Conservation (phyloP, 352 stramenopile genomes). For the Thalassiosira livingstoniorum region DNA sequence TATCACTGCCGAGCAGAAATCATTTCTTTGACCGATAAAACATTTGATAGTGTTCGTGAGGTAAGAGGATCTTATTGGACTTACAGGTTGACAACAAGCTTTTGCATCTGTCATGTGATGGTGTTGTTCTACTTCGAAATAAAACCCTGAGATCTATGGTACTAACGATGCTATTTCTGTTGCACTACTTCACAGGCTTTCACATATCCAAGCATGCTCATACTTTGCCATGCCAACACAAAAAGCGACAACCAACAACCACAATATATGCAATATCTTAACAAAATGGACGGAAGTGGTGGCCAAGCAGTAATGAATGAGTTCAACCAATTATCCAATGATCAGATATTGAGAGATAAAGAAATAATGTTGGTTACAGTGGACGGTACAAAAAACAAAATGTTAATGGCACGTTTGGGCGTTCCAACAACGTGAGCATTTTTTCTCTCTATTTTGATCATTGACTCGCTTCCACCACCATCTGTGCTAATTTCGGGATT, state of each 20-base stretch:
- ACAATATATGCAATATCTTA: slow-evolving; percentile 1
- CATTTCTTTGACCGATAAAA: slow-evolving; percentile 26
- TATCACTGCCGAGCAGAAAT: not conserved
- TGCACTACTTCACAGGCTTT: too few species aligned
- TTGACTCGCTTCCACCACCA: not conserved
- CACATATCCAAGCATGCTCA: slow-evolving; percentile 22
- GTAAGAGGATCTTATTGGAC: not conserved
- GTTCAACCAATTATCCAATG: slow-evolving; percentile 14
- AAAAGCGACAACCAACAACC: not conserved
- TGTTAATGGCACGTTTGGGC: slow-evolving; percentile 18
- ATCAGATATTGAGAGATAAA: slow-evolving; percentile 30
- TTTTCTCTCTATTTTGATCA: not conserved
- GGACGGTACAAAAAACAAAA: slow-evolving; percentile 13
- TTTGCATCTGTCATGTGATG: not conserved
- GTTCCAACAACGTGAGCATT: slow-evolving; percentile 7
- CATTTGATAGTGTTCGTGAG: slow-evolving; percentile 35
- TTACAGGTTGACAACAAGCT: not conserved
- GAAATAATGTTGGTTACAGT: slow-evolving; percentile 32
- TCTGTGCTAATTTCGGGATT: not conserved
- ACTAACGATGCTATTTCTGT: too few species aligned
- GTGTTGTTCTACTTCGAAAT: not conserved
- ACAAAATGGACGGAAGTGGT: not conserved
- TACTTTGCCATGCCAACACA: slow-evolving; percentile 17
- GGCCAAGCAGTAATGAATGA: slow-evolving; percentile 4
- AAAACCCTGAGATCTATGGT: too few species aligned